Percentiles rank a stretch among this genome's conserved stretches.
Evolutionary conservation across 345 rosid species (phyloP).

Genomic region (Pistacia integerrima): DNA sequence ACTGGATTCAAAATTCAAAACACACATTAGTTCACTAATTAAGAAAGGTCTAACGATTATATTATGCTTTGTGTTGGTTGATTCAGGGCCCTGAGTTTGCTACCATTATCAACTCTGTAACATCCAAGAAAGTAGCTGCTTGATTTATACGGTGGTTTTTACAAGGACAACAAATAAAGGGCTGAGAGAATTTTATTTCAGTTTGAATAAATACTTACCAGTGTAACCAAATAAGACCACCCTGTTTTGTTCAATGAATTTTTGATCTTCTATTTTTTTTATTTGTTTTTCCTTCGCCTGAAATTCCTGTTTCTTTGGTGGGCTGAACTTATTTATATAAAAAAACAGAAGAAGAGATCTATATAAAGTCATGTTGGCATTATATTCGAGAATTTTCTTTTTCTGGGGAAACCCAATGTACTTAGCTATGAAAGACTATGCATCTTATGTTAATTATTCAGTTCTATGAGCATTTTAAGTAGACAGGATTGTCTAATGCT

Average conservation of each 20-base stretch:
- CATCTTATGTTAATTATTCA: neutral
- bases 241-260: neutral
- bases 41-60: neutral
- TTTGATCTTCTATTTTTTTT: conserved; percentile 2
- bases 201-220: conserved; percentile 10
- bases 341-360: neutral
- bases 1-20: neutral
- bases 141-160: conserved; percentile 32
- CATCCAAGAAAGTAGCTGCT: conserved; percentile 86
- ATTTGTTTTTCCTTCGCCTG: neutral
- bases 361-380: neutral
- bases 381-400: too few relatives aligned
- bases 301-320: neutral
- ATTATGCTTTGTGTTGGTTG: conserved; percentile 15
- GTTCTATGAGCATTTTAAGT: neutral
- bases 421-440: too few relatives aligned
- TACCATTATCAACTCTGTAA: conserved; percentile 85
- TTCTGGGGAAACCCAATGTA: neutral
- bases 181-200: conserved; percentile 7
- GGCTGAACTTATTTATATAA: neutral
- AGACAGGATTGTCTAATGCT: neutral
- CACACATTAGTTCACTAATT: neutral
- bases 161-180: conserved; percentile 10
- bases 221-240: neutral
- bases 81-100: conserved; percentile 96